Evolutionary conservation across 1,284 basidiomycete species (phyloP), one percentile per base, ranked within the genome.

Genomic region (Dichomitus squalens): DNA sequence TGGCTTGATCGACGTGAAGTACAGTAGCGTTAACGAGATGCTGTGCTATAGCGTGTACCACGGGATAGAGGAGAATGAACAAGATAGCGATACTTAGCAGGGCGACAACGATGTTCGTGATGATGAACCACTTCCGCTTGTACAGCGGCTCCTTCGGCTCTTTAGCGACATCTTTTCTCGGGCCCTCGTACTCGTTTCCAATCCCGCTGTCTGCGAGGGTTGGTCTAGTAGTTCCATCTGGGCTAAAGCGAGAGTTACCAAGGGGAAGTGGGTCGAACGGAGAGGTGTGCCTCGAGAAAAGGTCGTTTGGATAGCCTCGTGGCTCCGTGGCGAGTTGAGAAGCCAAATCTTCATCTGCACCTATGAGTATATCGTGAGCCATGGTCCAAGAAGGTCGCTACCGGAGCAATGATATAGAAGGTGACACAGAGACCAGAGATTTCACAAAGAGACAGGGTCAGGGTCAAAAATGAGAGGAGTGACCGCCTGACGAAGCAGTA

Each of bases 11-110:
- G 36, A 89, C 73, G 52, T 82, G 75, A 39, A 89, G 72, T n/a
- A 76, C 76, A 34, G 79, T 73, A 40, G 76, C 74, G 59, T 86
- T 82, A 23, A 88, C 78, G 33, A 88, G 78, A 31, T 83, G 76
- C 63, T 87, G 86, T 31, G 81, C 77, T 57, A 88, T 84, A 38
- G 87, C 86, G 47, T 73, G 77, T 53, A 88, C 74, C 55, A 89
- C 83, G 4, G 87, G 86, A 67, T 81, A 89, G 21, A 87, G 69
- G 23, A 87, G 52, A 56, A 88, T 80, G 72, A 89, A 88, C 7
- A 89, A 69, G 18, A 88, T 67, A 12, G 78, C 82, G 53, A 89
- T 86, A 38, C 74, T 80, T 14, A 88, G 64, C 9, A 80, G 76
- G n/a, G 76, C 59, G 2, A 57, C 65, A 18, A 79, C 58, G 49